Base-by-base conservation (phyloP, 225 moss, liverwort and hornwort genomes). In the Polytrichum commune region DNA sequence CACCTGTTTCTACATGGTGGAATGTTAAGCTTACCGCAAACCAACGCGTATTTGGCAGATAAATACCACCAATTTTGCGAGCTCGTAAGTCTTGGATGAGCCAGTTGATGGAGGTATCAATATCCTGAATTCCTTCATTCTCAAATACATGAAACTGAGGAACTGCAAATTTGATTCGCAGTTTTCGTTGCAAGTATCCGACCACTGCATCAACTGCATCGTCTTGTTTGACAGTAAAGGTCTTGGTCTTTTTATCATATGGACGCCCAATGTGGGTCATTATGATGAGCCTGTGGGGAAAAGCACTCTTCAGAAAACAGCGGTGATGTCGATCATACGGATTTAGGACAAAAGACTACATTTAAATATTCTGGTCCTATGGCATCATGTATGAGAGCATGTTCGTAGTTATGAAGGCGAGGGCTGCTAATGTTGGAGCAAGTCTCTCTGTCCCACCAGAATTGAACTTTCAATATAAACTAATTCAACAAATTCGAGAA, bases 61-160 rank as follows among this genome's bases (percentile, higher is more conserved):
- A 87, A 64, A 87, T 87, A 76, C 87, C 87, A 55, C 84, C 87
- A 69, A 87, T 87, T 67, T 87, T 87, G 54, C 87, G 81, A 70
- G 78, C 75, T 33, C 69, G 69, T 28, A 87, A 60, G 71, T 87
- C 87, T 25, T 84, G 79, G 27, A 87, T 87, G 32, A 87, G 72
- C 87, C 87, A 87, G 67, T 87, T 87, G 74, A 87, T 70, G 74
- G 87, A 87, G 30, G 87, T 87, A n/a, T 87, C 87, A 9, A 84
- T 64, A 23, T 87, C 87, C 3, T 73, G 78, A 53, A 83, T 84
- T 7, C 87, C 87, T 72, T 87, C 76, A 23, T 77, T 76, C 29
- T 84, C 81, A 54, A 73, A 62, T 16, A 78, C 84, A 64, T 86
- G 86, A 29, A 87, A 87, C 65, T 79, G 78, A 5, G 87, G 87